Evolutionary conservation across 1,284 basidiomycete genomes (phyloP).

Genomic region (Ustilago loliicola): DNA sequence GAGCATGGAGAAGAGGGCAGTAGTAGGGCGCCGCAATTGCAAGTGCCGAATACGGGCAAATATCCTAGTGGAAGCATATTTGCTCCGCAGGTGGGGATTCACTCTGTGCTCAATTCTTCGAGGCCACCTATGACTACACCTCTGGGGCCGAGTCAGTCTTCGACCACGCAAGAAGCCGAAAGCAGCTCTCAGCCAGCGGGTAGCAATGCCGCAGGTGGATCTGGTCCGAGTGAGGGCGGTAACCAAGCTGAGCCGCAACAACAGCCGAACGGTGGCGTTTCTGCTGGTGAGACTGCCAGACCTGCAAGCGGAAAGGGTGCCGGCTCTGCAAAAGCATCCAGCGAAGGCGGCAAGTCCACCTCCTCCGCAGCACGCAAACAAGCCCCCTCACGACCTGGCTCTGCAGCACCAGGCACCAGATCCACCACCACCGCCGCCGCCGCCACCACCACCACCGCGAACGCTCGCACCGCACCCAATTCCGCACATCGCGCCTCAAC

Average conservation of each 20-base stretch:
- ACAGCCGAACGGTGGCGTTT: not conserved
- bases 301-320: not conserved
- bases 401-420: constrained; percentile 6
- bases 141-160: constrained; percentile 17
- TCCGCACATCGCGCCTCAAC: constrained; percentile 18
- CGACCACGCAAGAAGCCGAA: constrained; percentile 11
- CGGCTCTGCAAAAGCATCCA: not conserved
- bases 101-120: constrained; percentile 46
- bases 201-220: not conserved
- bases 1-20: not conserved
- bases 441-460: constrained; percentile 23
- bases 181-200: not conserved
- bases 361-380: constrained; percentile 3
- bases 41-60: constrained; percentile 18
- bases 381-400: too few species aligned
- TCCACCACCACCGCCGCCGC: constrained; percentile 21
- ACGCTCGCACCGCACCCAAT: constrained; percentile 15
- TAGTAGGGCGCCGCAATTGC: constrained; percentile 9
- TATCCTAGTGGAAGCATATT: constrained; percentile 59
- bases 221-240: not conserved
- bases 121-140: constrained; percentile 57
- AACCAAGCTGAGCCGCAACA: not conserved
- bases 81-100: constrained; percentile 60
- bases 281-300: not conserved
- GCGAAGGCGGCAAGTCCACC: constrained; percentile 1